Evolutionary conservation across 129 eudicot species (phyloP).

Genomic region (Helianthus tuberosus): DNA sequence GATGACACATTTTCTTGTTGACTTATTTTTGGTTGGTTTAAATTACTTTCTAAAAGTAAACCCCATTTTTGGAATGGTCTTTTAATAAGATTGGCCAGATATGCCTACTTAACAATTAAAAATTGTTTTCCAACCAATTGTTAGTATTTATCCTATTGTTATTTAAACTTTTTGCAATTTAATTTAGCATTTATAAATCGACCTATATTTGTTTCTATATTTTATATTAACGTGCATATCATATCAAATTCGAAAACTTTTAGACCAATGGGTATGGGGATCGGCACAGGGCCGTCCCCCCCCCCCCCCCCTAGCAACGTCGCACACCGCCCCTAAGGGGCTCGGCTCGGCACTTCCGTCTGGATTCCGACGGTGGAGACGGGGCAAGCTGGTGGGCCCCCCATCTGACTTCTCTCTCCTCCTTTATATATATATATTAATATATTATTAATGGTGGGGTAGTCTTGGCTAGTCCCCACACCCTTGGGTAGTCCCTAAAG

Average conservation of each 20-base stretch:
- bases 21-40: conserved; percentile 30
- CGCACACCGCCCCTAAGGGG: too few species aligned
- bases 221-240: neutral
- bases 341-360: too few species aligned
- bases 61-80: conserved; percentile 25
- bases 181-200: neutral
- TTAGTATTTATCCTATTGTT: neutral
- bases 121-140: neutral
- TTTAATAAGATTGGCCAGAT: conserved; percentile 6
- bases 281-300: too few species aligned
- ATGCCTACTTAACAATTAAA: conserved; percentile 13
- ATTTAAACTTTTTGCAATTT: neutral
- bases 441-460: too few species aligned
- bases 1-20: conserved; percentile 25
- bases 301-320: too few species aligned
- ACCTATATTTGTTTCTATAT: neutral
- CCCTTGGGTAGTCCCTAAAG: too few species aligned
- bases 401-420: too few species aligned
- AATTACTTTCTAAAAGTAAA: conserved; percentile 20
- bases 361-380: too few species aligned
- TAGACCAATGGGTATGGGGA: too few species aligned
- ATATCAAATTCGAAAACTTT: neutral
- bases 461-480: too few species aligned
- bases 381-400: too few species aligned
- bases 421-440: too few species aligned